phyloP scores from a whole-genome alignment of 352 stramenopile genomes.

The Phytophthora constricta region DNA sequence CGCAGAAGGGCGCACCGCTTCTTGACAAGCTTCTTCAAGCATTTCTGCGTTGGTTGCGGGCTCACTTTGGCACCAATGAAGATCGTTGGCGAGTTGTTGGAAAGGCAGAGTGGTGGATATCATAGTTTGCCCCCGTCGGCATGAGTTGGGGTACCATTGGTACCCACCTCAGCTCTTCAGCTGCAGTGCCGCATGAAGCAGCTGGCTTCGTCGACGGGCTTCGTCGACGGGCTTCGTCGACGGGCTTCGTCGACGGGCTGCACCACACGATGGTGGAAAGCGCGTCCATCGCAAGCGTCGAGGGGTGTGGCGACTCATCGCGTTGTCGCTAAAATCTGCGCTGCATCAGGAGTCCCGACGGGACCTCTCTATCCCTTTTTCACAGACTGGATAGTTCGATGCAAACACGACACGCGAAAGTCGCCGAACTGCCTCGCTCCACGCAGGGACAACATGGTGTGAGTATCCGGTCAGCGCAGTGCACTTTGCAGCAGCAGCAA shows the following conservation, averaged over 20 bases:
- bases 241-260: neutral
- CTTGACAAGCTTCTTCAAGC: too few species aligned
- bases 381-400: neutral
- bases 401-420: neutral
- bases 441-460: neutral
- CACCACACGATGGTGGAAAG: constrained; percentile 18
- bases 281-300: too few species aligned
- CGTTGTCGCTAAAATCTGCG: too few species aligned
- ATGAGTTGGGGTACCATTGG: neutral
- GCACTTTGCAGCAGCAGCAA: too few species aligned
- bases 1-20: too few species aligned
- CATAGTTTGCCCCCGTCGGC: neutral
- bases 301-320: too few species aligned
- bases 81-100: too few species aligned
- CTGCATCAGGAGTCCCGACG: too few species aligned
- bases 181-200: neutral
- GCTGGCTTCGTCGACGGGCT: neutral
- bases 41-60: too few species aligned
- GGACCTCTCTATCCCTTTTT: neutral
- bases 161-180: neutral
- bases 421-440: neutral
- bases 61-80: too few species aligned
- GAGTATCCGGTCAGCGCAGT: neutral
- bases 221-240: neutral
- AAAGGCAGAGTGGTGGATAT: neutral